Base-by-base conservation (phyloP, 2,329 filamentous ascomycete genomes). In the Westerdykella sp. region DNA sequence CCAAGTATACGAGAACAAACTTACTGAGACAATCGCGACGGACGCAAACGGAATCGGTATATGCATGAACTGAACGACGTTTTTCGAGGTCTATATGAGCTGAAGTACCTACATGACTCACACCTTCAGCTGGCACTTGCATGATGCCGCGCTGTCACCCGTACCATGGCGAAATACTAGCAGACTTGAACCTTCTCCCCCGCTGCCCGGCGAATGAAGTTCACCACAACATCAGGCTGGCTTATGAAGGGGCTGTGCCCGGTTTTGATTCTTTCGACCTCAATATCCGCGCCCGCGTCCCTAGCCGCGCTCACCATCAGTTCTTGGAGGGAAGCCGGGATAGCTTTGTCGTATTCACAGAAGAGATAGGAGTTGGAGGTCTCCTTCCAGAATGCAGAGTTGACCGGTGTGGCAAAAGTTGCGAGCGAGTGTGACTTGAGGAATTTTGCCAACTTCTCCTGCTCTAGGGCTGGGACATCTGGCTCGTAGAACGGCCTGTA, bases 211-310 rank as follows among this genome's bases (percentile, higher is more conserved):
- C 50, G 43, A 37, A 71, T 53, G 44, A 61, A 58, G 12, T 47
- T 53, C 4, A 62, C 68, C 40, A 65, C 53, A 38, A 59, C 58
- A 37, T 59, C 59, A 0, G 67, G 62, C 53, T 55, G 62, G 28
- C 63, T 68, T 49, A 72, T 44, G 48, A 71, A 73, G 14, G 69
- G 70, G 49, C 65, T 69, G 50, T 73, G 70, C 1, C 65, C 61
- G 12, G 50, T 53, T 43, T 66, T 57, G 4, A 65, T 40, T 15
- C 57, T 63, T 41, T 60, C 60, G 4, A 63, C 56, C 31, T 56
- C 55, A 14, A 66, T 49, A 1, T 61, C 52, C 1, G 46, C 63
- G 0, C 63, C 63, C 28, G 45, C 44, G 3, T 56, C 55, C 47
- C 50, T 51, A 22, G 62, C 56, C 13, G 44, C 54, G 6, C 46